Percentiles rank a stretch among this genome's conserved stretches.
Conservation (phyloP, 805 yeast genomes). For the Kuraishia borneana region DNA sequence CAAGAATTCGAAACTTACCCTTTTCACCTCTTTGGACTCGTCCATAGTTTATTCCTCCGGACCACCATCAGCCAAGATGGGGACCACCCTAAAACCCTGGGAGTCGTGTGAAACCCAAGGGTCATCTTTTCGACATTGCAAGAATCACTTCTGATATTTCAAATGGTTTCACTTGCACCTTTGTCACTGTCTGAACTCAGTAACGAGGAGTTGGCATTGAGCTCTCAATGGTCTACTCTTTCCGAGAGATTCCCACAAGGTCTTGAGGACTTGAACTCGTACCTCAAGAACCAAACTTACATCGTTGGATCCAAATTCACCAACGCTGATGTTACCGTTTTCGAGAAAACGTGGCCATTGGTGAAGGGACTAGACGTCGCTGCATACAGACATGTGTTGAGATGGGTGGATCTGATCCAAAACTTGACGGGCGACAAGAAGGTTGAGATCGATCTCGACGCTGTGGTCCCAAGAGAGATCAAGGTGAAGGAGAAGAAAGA, state of each 20-base stretch:
- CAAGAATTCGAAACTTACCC: too few relatives aligned
- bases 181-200: slow-evolving; percentile 11
- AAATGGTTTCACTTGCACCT: background rate
- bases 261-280: slow-evolving; percentile 51
- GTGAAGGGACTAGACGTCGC: slow-evolving; percentile 34
- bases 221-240: slow-evolving; percentile 71
- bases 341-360: slow-evolving; percentile 44
- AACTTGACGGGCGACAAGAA: slow-evolving; percentile 40
- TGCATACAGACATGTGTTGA: slow-evolving; percentile 67
- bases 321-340: slow-evolving; percentile 60
- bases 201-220: slow-evolving; percentile 40
- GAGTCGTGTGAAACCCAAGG: too few relatives aligned
- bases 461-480: slow-evolving; percentile 52
- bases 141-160: too few relatives aligned
- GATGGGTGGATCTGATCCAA: slow-evolving; percentile 91
- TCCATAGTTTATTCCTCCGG: too few relatives aligned
- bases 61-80: slow-evolving; percentile 17
- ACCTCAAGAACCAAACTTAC: slow-evolving; percentile 60
- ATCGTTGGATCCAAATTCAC: slow-evolving; percentile 58
- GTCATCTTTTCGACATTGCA: too few relatives aligned
- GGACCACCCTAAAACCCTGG: slow-evolving; percentile 8
- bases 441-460: slow-evolving; percentile 44
- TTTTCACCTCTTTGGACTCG: too few relatives aligned
- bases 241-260: slow-evolving; percentile 49
- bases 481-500: slow-evolving; percentile 22